Evolutionary conservation across 2,329 filamentous ascomycete genomes (phyloP), one percentile per base, ranked within the genome.

Genomic region (Cryphonectria nitschkei): DNA sequence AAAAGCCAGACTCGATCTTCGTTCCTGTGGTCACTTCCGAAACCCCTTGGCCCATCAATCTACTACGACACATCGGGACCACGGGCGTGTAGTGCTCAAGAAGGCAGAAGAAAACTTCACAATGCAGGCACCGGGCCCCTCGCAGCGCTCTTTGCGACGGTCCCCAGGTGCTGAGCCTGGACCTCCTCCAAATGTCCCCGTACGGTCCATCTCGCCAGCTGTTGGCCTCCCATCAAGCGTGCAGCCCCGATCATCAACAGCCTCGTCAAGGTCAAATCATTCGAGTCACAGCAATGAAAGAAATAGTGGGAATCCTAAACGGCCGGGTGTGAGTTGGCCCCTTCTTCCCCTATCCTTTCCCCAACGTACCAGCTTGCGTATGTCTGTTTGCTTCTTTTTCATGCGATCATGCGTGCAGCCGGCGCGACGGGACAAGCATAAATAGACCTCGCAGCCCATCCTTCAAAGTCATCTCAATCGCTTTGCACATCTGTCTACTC

Each of bases 121-220:
- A 65, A 88, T 89, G 86, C 86, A 88, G 79, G 80, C 85, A 70
- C 80, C 85, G 65, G 81, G 81, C 73, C 81, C 82, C 22, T 84
- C 87, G 70, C 86, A 87, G 80, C 84, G 88, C 77, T 82, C 83
- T 64, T 81, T 87, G 76, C 86, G 89, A 75, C 87, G 89, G 76
- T 90, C 89, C 66, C 89, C 90, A n/a, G 88, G 85, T 73, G 86
- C 84, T 50, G 89, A 91, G 74, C 84, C 85, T 76, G 87, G 86
- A 67, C 87, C 85, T 76, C 85, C 88, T 66, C 84, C 87, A 70
- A 87, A 83, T 79, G 82, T 88, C 74, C 84, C 87, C 69, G 79
- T 82, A 68, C 85, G 88, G 70, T 83, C 87, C 65, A 90, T 89
- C 77, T 91, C 90, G 67, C 90, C 91, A 46, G 86, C 82, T 70